Base-by-base conservation (phyloP, 2,329 filamentous ascomycete species). In the Lecanicillium sp. region DNA sequence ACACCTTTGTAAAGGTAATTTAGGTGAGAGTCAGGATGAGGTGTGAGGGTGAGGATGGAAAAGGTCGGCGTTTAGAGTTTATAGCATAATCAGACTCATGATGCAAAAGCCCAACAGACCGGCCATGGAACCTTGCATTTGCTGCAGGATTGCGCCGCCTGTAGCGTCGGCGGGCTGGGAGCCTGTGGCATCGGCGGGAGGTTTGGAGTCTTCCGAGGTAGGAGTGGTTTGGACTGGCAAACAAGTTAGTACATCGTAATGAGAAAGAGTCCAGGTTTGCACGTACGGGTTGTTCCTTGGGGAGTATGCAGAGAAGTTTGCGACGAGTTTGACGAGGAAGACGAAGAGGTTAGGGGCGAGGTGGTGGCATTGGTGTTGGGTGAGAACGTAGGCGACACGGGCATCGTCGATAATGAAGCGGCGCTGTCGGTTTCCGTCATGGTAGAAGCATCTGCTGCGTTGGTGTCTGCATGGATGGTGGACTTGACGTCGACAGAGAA, bases 71-170 rank as follows among this genome's bases (percentile, higher is more conserved):
- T 6, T 25, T 25, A 7, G n/a, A n/a, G 6, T 5, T 46, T 51
- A 62, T 40, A 60, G 34, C 48, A 60, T 50, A 45, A 60, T 51
- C 35, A 62, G 46, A 14, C 57, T 54, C 50, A 62, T 53, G 46
- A 59, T 56, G 45, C 56, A 57, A 43, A 62, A 62, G 27, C 55
- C 58, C 40, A 62, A 38, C n/a, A 62, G 48, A 25, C 58, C 58
- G 30, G 45, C 52, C 44, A 58, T 53, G 35, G 58, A 62, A 33
- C 48, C 47, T 43, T 59, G 50, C 54, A 59, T 53, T 35, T 55
- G 51, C 38, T 53, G 50, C 28, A 54, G 49, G 33, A 57, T 49
- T 15, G 56, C 56, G 22, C 56, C 58, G 14, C 55, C 58, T 11
- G 56, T 55, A 14, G 54, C 51, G 28, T 51, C 48, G 18, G 53